Conservation (phyloP, 2,329 filamentous ascomycete species). For the Pezicula rhizophila region DNA sequence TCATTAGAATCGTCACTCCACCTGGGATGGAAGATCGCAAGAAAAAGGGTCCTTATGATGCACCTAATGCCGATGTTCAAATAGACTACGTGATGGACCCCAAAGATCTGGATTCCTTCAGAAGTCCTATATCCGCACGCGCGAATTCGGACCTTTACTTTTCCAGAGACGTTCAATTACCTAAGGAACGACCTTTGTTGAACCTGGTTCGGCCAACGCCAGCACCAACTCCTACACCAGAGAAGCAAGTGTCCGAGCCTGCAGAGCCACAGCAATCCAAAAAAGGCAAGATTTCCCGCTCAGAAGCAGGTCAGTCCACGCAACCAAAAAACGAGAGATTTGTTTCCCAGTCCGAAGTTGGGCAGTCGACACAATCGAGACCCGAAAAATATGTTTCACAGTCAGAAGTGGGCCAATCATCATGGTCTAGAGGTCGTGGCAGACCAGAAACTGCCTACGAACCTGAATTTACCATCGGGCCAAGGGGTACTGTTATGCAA, state of each 20-base stretch:
- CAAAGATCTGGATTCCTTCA: constrained; percentile 37
- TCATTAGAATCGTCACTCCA: constrained; percentile 46
- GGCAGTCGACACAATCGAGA: background rate
- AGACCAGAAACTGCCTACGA: constrained; percentile 14
- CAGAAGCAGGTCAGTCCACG: constrained; percentile 11
- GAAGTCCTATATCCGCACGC: constrained; percentile 33
- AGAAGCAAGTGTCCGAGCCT: constrained; percentile 30
- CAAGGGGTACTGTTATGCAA: constrained; percentile 37
- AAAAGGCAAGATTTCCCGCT: constrained; percentile 13
- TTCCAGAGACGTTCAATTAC: constrained; percentile 20
- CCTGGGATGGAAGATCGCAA: constrained; percentile 43
- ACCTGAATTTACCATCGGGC: constrained; percentile 32
- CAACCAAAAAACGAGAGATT: too few relatives aligned
- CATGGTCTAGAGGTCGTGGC: constrained; percentile 9
- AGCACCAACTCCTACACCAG: constrained; percentile 41
- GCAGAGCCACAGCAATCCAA: constrained; percentile 6
- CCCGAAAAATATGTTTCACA: constrained; percentile 1
- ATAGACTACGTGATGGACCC: constrained; percentile 55
- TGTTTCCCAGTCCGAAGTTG: background rate
- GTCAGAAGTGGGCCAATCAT: constrained; percentile 2
- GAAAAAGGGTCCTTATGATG: constrained; percentile 45
- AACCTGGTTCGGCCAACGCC: constrained; percentile 59
- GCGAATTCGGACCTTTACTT: constrained; percentile 11
- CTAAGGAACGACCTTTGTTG: constrained; percentile 42
- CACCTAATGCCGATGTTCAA: constrained; percentile 56